Conservation (phyloP, 2,329 filamentous ascomycete genomes). For the Arthrinium phaeospermum region DNA sequence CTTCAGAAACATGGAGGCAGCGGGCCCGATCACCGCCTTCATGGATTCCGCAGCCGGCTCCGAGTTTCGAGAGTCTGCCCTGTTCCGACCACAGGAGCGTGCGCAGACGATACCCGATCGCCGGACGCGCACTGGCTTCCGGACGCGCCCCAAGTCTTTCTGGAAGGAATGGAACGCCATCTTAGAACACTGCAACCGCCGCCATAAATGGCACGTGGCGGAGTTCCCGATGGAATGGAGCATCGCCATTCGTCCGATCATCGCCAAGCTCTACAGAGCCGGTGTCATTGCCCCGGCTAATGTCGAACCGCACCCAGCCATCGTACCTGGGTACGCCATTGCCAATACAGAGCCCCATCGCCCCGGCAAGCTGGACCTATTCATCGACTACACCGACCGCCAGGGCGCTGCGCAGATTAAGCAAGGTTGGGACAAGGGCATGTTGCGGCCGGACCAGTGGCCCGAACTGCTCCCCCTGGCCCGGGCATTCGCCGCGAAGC, state of each 20-base stretch:
- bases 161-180: slow-evolving; percentile 45
- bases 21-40: slow-evolving; percentile 36
- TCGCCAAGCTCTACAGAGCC: slow-evolving; percentile 53
- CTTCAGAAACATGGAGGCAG: slow-evolving; percentile 39
- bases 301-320: slow-evolving; percentile 33
- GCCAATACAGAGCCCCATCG: slow-evolving; percentile 44
- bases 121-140: slow-evolving; percentile 44
- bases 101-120: slow-evolving; percentile 43
- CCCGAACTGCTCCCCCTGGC: slow-evolving; percentile 41
- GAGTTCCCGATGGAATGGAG: slow-evolving; percentile 46
- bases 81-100: slow-evolving; percentile 48
- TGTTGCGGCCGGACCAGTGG: slow-evolving; percentile 33
- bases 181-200: slow-evolving; percentile 29
- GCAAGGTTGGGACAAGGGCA: slow-evolving; percentile 39
- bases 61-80: slow-evolving; percentile 41
- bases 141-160: slow-evolving; percentile 42
- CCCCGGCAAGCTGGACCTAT: slow-evolving; percentile 44
- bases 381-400: slow-evolving; percentile 47
- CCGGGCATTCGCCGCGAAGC: slow-evolving; percentile 35
- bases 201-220: slow-evolving; percentile 29
- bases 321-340: slow-evolving; percentile 44
- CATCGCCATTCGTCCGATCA: slow-evolving; percentile 44
- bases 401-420: slow-evolving; percentile 32
- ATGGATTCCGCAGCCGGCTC: slow-evolving; percentile 41
- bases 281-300: slow-evolving; percentile 45